A percentile compares a stretch with the other conserved stretches of the same genome.
These are phyloP conservation scores for Trichoderma oligosporum DNA, from an alignment of 2,329 filamentous ascomycete genomes.

Conservation along the genomic window DNA sequence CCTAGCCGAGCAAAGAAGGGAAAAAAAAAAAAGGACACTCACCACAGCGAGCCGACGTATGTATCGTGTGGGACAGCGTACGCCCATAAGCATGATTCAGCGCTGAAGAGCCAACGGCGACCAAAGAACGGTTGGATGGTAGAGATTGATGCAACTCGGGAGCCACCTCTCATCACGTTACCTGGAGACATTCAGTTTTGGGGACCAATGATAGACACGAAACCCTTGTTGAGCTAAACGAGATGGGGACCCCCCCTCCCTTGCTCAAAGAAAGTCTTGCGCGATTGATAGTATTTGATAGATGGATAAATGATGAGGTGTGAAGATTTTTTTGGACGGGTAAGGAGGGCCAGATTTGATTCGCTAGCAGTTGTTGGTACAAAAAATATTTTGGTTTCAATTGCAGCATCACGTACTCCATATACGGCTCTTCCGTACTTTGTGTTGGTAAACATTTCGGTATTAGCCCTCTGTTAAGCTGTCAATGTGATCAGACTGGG, in stretches of 20 bases:
- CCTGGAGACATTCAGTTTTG: slow-evolving; percentile 29
- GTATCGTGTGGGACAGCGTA: background rate
- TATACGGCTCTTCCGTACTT: background rate
- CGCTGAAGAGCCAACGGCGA: background rate
- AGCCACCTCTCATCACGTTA: slow-evolving; percentile 32
- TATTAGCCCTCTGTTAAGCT: slow-evolving; percentile 5
- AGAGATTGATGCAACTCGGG: slow-evolving; percentile 11
- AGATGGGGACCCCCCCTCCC: background rate
- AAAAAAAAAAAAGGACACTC: too few species aligned
- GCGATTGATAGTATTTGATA: background rate
- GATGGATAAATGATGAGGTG: slow-evolving; percentile 7
- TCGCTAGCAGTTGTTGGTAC: background rate
- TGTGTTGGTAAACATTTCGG: background rate
- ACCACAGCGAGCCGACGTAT: slow-evolving; percentile 5
- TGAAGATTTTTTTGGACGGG: background rate
- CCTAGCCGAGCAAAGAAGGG: slow-evolving; percentile 10
- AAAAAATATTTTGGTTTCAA: background rate
- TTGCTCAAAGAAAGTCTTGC: slow-evolving; percentile 1
- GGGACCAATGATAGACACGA: slow-evolving; percentile 33
- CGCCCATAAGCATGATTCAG: slow-evolving; percentile 6
- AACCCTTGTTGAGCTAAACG: slow-evolving; percentile 31
- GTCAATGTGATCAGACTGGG: slow-evolving; percentile 29
- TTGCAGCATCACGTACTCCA: background rate
- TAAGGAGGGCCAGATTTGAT: background rate
- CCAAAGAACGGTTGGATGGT: slow-evolving; percentile 8